Evolutionary conservation across 768 basidiomycete species (phyloP).

Genomic region (Xerocomellus amylosporus): DNA sequence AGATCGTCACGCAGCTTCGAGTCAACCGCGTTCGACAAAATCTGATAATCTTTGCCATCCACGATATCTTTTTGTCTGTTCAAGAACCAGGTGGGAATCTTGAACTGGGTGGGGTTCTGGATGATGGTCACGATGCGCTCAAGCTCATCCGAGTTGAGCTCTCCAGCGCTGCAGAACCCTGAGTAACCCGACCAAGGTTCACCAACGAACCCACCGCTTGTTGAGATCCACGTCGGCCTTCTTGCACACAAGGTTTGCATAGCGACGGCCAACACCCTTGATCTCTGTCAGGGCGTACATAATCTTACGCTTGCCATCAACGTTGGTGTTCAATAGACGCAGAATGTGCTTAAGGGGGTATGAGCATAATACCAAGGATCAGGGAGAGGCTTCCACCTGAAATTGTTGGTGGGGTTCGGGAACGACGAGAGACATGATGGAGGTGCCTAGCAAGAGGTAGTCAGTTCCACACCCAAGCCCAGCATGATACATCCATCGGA

Average conservation of each 20-base stretch:
- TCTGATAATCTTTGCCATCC: conserved; percentile 95
- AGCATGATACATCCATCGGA: conserved; percentile 21
- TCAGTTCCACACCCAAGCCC: conserved; percentile 18
- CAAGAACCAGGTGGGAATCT: conserved; percentile 98
- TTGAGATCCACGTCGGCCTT: conserved; percentile 99
- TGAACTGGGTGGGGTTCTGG: conserved; percentile 99
- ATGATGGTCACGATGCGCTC: conserved; percentile 99
- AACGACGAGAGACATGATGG: conserved; percentile 91
- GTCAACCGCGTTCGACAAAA: conserved; percentile 94
- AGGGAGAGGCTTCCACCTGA: conserved; percentile 54
- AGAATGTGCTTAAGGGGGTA: conserved; percentile 78
- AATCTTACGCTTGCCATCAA: conserved; percentile 98
- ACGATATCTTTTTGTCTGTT: conserved; percentile 99
- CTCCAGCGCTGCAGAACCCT: conserved; percentile 72
- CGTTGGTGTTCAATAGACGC: conserved; percentile 99
- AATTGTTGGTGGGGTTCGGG: conserved; percentile 95
- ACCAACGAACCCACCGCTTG: conserved; percentile 76
- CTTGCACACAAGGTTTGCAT: conserved; percentile 99
- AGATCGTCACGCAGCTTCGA: conserved; percentile 98
- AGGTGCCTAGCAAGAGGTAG: conserved; percentile 3
- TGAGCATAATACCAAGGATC: conserved; percentile 1
- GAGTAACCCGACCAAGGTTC: neutral
- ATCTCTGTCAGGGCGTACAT: conserved; percentile 99
- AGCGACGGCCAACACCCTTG: conserved; percentile 99
- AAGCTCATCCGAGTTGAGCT: conserved; percentile 98